phyloP scores from a whole-genome alignment of 306 rosid species.

The Amphicarpaea edgeworthii region DNA sequence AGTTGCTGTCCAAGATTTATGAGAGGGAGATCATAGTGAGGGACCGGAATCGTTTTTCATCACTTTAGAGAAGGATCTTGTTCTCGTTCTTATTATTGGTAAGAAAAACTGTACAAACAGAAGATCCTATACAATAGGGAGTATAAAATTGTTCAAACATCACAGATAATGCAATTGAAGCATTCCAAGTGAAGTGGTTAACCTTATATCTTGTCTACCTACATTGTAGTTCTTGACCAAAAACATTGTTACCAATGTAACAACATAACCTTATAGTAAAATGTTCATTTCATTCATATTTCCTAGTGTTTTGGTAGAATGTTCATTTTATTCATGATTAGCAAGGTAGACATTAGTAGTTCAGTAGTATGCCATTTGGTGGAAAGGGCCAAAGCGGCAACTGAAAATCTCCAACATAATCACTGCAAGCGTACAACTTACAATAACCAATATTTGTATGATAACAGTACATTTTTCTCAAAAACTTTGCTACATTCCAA shows the following conservation, averaged over 20 bases:
- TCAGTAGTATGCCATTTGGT: neutral
- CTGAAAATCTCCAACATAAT: neutral
- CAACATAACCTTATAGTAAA: neutral
- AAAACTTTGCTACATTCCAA: neutral
- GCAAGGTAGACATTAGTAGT: neutral
- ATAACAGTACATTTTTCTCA: neutral
- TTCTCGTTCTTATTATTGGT: constrained; percentile 23
- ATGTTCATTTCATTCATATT: neutral
- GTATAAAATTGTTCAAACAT: neutral
- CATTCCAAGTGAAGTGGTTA: neutral
- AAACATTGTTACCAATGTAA: neutral
- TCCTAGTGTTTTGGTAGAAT: neutral
- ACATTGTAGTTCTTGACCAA: neutral
- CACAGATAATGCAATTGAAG: neutral
- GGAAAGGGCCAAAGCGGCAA: neutral
- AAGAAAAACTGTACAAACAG: neutral
- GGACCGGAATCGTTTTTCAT: constrained; percentile 76
- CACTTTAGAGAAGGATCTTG: constrained; percentile 67
- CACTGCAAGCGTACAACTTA: neutral
- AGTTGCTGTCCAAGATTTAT: constrained; percentile 67
- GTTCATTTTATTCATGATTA: neutral
- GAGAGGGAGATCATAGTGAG: constrained; percentile 65
- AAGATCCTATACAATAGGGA: neutral
- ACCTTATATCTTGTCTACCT: neutral
- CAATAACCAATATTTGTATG: neutral